These are phyloP conservation scores for Porcisia hertigi DNA, from an alignment of 208 protist species.

Conservation along the genomic window DNA sequence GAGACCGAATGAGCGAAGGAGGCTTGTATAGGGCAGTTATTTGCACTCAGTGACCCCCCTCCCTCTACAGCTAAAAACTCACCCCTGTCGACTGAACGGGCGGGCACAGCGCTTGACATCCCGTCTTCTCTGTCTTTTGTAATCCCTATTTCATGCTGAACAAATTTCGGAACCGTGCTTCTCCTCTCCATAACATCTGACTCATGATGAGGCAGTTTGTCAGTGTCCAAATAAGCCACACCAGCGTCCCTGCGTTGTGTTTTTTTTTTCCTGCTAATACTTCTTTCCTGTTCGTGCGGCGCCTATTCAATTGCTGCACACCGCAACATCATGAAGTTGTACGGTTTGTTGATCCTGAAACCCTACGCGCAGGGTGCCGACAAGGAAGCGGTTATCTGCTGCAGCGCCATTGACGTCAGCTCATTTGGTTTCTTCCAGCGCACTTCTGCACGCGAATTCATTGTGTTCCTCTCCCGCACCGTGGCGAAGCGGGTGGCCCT, in stretches of 20 bases:
- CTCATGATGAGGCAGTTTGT: not conserved
- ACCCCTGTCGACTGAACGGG: not conserved
- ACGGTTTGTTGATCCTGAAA: slow-evolving; percentile 71
- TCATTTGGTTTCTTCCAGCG: slow-evolving; percentile 91
- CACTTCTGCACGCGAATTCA: slow-evolving; percentile 78
- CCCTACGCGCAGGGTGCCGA: slow-evolving; percentile 46
- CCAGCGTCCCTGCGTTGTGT: not conserved
- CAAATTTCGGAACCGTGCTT: not conserved
- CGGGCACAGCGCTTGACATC: not conserved
- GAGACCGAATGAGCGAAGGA: too few species aligned
- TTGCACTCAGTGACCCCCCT: not conserved
- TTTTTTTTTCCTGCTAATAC: not conserved
- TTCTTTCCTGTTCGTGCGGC: not conserved
- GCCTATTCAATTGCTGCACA: not conserved
- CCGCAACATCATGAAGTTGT: slow-evolving; percentile 65
- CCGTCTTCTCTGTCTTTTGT: not conserved
- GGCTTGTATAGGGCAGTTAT: too few species aligned
- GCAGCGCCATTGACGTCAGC: slow-evolving; percentile 82
- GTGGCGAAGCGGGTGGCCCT: slow-evolving; percentile 73
- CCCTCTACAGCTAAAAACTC: not conserved
- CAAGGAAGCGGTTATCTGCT: slow-evolving; percentile 78
- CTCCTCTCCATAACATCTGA: not conserved
- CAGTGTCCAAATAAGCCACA: not conserved
- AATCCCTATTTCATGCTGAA: not conserved
- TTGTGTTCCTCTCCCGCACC: slow-evolving; percentile 85